Base-by-base conservation (phyloP, 2,329 filamentous ascomycete species). In the Periconia sp. region DNA sequence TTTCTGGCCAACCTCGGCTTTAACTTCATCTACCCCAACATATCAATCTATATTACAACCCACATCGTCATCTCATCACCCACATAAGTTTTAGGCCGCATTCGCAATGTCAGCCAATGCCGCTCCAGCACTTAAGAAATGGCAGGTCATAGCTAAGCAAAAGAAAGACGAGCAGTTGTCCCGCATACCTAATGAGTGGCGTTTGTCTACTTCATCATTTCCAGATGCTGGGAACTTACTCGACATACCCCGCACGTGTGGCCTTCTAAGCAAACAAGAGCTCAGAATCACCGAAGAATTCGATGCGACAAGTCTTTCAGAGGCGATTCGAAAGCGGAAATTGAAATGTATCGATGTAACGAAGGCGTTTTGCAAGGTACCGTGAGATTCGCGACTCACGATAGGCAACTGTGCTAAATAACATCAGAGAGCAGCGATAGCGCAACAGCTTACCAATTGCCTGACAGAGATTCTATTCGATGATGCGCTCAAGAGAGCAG, bases 221-320 rank as follows among this genome's bases (percentile, higher is more conserved):
- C n/a, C 55, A 3, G 45, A 53, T 13, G 49, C 58, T 15, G 59
- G 61, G 35, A 64, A 54, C 42, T 54, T 64, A 36, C 70, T 79
- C 37, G 29, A 75, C 19, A 65, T 83, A 8, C 80, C 81, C 3
- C 68, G 73, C n/a, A 68, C 69, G 36, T 79, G 79, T 52, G 79
- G 79, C 0, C 58, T 85, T 5, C 66, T 85, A 17, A 75, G 61
- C 2, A n/a, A 62, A 0, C 58, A 71, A 4, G 81, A 85, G 48
- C 58, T 84, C 15, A 61, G 68, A 0, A 82, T 85, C 35, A 85
- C 82, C 0, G 80, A 83, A 50, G 56, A 71, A 0, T 78, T 77
- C 48, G 76, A 81, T 59, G 75, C 74, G 7, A 70, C 69, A 4
- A 61, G 54, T 11, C 50, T 77, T 33, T 60, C 69, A 2, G 52